These are phyloP conservation scores for Suhomyces sp. DNA, from an alignment of 805 yeast genomes.

Conservation along the genomic window DNA sequence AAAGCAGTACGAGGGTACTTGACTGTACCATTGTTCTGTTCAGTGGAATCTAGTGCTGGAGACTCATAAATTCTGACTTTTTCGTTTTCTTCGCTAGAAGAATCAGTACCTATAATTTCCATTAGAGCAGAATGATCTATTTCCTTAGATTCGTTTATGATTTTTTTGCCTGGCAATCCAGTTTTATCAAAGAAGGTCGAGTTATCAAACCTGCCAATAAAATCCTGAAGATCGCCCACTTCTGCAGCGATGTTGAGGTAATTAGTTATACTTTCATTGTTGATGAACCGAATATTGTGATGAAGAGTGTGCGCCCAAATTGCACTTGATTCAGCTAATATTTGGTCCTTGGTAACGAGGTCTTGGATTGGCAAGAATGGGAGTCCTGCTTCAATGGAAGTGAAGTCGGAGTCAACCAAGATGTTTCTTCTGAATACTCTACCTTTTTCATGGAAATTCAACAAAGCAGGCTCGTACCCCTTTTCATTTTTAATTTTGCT, in stretches of 20 bases:
- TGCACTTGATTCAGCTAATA: conserved; percentile 76
- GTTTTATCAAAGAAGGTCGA: conserved; percentile 27
- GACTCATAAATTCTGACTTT: conserved; percentile 14
- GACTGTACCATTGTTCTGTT: neutral
- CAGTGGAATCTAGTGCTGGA: conserved; percentile 17
- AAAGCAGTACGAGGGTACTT: conserved; percentile 34
- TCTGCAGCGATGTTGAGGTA: conserved; percentile 49
- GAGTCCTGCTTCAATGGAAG: conserved; percentile 29
- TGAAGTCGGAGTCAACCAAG: conserved; percentile 40
- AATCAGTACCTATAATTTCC: neutral
- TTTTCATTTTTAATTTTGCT: conserved; percentile 18
- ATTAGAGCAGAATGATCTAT: neutral
- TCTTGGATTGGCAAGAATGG: conserved; percentile 69
- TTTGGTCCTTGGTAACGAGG: conserved; percentile 37
- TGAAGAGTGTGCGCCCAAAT: conserved; percentile 58
- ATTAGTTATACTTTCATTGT: conserved; percentile 43
- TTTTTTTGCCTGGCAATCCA: conserved; percentile 16
- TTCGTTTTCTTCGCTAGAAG: neutral
- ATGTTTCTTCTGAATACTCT: conserved; percentile 45
- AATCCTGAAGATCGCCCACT: conserved; percentile 32
- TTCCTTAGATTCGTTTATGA: neutral
- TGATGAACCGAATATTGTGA: conserved; percentile 43
- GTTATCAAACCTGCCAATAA: conserved; percentile 29
- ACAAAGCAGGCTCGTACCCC: conserved; percentile 24
- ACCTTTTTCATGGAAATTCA: conserved; percentile 46